Conservation (phyloP, 352 stramenopile species). For the Phytophthora chlamydospora region DNA sequence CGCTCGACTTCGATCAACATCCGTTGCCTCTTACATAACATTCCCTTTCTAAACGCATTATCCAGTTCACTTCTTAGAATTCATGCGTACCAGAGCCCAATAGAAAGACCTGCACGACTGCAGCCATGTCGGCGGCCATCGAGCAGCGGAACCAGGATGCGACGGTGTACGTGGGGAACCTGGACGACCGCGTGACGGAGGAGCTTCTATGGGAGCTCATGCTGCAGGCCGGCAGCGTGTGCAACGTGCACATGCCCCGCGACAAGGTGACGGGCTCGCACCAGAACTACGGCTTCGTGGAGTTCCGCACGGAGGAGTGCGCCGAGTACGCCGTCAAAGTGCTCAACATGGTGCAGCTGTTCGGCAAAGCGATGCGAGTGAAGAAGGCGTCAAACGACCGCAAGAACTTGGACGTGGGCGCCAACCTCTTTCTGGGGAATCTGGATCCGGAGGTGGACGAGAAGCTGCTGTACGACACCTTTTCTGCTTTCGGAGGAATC, state of each 20-base stretch:
- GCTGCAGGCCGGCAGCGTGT: slow-evolving; percentile 94
- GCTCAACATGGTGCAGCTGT: slow-evolving; percentile 99
- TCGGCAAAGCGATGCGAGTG: slow-evolving; percentile 94
- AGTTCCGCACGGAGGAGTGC: slow-evolving; percentile 97
- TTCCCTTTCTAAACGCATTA: too few species aligned
- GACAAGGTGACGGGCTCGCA: slow-evolving; percentile 97
- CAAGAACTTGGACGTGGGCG: slow-evolving; percentile 97
- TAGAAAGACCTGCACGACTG: too few species aligned
- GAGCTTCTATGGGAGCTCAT: slow-evolving; percentile 98
- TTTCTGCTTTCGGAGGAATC: slow-evolving; percentile 98
- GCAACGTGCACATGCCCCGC: slow-evolving; percentile 98
- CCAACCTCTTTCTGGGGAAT: slow-evolving; percentile 98
- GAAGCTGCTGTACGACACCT: slow-evolving; percentile 99
- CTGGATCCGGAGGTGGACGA: slow-evolving; percentile 98
- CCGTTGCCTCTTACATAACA: too few species aligned
- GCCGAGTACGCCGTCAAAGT: slow-evolving; percentile 99
- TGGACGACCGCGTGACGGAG: slow-evolving; percentile 96
- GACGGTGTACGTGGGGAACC: slow-evolving; percentile 98
- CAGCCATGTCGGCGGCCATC: slow-evolving; percentile 77
- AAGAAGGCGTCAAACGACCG: slow-evolving; percentile 97
- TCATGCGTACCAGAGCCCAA: too few species aligned
- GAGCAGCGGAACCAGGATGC: slow-evolving; percentile 95
- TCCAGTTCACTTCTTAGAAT: too few species aligned
- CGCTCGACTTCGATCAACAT: too few species aligned
- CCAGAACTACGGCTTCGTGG: slow-evolving; percentile 99